A percentile compares a stretch with the other conserved stretches of the same genome.
phyloP scores from a whole-genome alignment of 2,329 filamentous ascomycete species.

The Albophoma yamanashiensis region DNA sequence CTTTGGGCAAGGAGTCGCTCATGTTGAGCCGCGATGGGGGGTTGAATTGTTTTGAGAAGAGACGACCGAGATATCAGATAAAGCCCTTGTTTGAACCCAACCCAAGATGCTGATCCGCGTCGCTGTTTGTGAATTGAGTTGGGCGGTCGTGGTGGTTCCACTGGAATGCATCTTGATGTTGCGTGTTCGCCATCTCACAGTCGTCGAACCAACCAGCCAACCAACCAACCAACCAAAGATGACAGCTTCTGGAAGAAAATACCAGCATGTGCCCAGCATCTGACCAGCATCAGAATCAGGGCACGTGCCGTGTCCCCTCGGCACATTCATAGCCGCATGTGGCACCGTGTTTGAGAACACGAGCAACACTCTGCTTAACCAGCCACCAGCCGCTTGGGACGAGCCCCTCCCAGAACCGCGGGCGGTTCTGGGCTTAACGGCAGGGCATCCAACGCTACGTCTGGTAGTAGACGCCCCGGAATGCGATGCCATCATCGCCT shows the following conservation, averaged over 20 bases:
- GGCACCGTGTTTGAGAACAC: background rate
- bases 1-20: background rate
- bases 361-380: background rate
- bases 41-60: background rate
- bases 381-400: background rate
- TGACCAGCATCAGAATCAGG: background rate
- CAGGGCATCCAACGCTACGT: background rate
- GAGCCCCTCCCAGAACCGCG: background rate
- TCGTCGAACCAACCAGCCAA: background rate
- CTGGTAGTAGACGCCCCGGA: background rate
- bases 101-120: background rate
- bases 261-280: background rate
- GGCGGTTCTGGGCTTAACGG: background rate
- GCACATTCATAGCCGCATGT: background rate
- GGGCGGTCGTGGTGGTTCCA: background rate
- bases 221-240: background rate
- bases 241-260: background rate
- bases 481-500: background rate
- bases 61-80: background rate
- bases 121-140: background rate
- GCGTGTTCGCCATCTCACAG: background rate
- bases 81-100: background rate
- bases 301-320: background rate
- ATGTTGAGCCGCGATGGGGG: background rate
- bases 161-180: background rate